Percentiles rank a stretch among this genome's conserved stretches.
Conservation (phyloP, 2,329 filamentous ascomycete species). For the Remersonia thermophila region DNA sequence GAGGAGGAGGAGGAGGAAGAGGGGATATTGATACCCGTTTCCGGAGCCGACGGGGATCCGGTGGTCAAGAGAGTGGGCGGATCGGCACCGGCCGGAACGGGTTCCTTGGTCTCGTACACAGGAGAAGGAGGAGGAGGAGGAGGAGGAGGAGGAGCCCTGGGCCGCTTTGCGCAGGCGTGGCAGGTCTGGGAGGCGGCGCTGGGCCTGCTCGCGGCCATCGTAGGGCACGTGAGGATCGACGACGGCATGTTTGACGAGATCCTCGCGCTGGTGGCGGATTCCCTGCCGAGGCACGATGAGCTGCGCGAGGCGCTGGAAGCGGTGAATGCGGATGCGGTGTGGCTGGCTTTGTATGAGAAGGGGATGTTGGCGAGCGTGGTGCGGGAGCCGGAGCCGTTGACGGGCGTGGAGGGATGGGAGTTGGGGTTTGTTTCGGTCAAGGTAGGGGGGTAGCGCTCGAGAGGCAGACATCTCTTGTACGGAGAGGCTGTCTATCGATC, state of each 20-base stretch:
- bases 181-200: slow-evolving; percentile 54
- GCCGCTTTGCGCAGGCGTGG: slow-evolving; percentile 47
- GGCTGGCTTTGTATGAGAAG: slow-evolving; percentile 47
- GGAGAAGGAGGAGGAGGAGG: too few relatives aligned
- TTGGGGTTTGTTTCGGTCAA: slow-evolving; percentile 24
- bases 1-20: slow-evolving; percentile 3
- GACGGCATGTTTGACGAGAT: slow-evolving; percentile 62
- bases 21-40: slow-evolving; percentile 12
- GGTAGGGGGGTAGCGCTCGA: slow-evolving; percentile 1
- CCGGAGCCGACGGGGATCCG: neutral
- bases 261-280: slow-evolving; percentile 46
- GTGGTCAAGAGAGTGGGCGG: slow-evolving; percentile 1
- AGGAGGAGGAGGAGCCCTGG: slow-evolving; percentile 29
- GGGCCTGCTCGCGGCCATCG: slow-evolving; percentile 46
- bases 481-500: too few relatives aligned
- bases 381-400: slow-evolving; percentile 25
- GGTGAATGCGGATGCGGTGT: slow-evolving; percentile 64
- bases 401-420: slow-evolving; percentile 32
- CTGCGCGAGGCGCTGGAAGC: slow-evolving; percentile 47
- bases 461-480: too few relatives aligned
- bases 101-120: too few relatives aligned
- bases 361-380: slow-evolving; percentile 28
- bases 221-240: slow-evolving; percentile 49
- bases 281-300: slow-evolving; percentile 31
- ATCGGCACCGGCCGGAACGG: neutral